Conservation (phyloP, 2,329 filamentous ascomycete species). For the Fusarium foetens region DNA sequence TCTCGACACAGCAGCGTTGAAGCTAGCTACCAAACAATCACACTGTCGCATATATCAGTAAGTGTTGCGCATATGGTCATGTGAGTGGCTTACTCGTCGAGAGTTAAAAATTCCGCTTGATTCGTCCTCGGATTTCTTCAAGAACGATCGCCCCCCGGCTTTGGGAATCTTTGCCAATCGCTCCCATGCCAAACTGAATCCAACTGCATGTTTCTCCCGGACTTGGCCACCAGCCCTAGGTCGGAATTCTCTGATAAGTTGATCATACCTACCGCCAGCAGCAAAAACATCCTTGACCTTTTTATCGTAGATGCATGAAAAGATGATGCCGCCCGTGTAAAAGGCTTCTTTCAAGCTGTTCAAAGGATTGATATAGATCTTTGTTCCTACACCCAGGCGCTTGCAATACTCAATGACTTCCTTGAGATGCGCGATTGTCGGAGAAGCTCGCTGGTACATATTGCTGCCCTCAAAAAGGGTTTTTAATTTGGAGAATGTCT, state of each 20-base stretch:
- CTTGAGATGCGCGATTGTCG: constrained; percentile 81
- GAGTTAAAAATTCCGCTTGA: constrained; percentile 65
- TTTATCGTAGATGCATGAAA: constrained; percentile 89
- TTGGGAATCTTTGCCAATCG: constrained; percentile 75
- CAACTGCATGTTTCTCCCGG: constrained; percentile 82
- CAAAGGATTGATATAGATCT: constrained; percentile 85
- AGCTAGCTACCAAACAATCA: constrained; percentile 89
- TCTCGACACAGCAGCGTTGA: constrained; percentile 80
- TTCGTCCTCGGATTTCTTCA: constrained; percentile 78
- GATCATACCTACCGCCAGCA: constrained; percentile 92
- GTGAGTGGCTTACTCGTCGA: constrained; percentile 65
- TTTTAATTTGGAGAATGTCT: constrained; percentile 69
- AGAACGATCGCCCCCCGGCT: constrained; percentile 63
- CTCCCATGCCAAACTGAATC: constrained; percentile 92
- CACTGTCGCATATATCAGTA: constrained; percentile 61
- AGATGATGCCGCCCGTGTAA: constrained; percentile 85
- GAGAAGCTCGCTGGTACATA: constrained; percentile 77
- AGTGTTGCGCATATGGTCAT: background rate
- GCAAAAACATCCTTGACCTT: constrained; percentile 89
- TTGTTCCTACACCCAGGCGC: constrained; percentile 77
- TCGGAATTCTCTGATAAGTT: constrained; percentile 83
- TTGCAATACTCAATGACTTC: constrained; percentile 81
- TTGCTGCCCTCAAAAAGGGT: constrained; percentile 70
- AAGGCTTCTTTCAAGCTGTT: constrained; percentile 92
- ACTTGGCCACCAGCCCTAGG: constrained; percentile 72